phyloP scores from a whole-genome alignment of 768 basidiomycete genomes.

The Rubroboletus pulcherrimus region DNA sequence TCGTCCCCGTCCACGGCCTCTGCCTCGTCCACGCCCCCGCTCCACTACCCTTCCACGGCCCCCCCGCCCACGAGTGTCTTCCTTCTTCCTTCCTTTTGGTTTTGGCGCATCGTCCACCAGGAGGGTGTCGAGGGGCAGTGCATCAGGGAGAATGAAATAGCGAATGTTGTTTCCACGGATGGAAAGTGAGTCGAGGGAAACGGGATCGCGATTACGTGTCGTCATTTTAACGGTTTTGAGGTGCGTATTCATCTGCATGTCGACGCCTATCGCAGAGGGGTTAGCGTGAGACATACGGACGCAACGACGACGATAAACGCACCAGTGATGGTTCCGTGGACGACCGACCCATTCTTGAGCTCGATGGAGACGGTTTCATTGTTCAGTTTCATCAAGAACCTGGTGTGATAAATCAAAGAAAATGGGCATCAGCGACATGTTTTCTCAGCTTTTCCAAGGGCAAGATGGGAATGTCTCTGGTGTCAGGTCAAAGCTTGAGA shows the following conservation, averaged over 20 bases:
- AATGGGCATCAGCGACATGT: constrained; percentile 17
- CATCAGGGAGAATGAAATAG: constrained; percentile 97
- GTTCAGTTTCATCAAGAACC: constrained; percentile 99
- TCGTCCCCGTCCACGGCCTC: constrained; percentile 49
- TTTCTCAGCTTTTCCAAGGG: constrained; percentile 1
- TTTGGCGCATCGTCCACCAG: constrained; percentile 97
- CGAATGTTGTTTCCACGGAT: constrained; percentile 97
- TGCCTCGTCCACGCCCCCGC: constrained; percentile 52
- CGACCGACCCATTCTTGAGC: constrained; percentile 93
- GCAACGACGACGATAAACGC: constrained; percentile 21
- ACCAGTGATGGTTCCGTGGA: constrained; percentile 98
- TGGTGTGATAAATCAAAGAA: constrained; percentile 32
- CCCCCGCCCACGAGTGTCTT: constrained; percentile 58
- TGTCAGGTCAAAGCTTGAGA: constrained; percentile 3
- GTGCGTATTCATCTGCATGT: constrained; percentile 99
- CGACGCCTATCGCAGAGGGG: constrained; percentile 64
- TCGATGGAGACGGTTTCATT: constrained; percentile 99
- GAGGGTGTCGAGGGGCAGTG: constrained; percentile 91
- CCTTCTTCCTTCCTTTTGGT: constrained; percentile 91
- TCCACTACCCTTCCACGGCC: constrained; percentile 46
- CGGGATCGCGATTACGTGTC: constrained; percentile 83
- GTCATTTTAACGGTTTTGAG: constrained; percentile 98
- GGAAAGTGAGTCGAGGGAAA: constrained; percentile 83
- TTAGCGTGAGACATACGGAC: background rate
- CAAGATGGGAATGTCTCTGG: constrained; percentile 1